phyloP scores from a whole-genome alignment of 2,329 filamentous ascomycete species.

The Venturia aucupariae region DNA sequence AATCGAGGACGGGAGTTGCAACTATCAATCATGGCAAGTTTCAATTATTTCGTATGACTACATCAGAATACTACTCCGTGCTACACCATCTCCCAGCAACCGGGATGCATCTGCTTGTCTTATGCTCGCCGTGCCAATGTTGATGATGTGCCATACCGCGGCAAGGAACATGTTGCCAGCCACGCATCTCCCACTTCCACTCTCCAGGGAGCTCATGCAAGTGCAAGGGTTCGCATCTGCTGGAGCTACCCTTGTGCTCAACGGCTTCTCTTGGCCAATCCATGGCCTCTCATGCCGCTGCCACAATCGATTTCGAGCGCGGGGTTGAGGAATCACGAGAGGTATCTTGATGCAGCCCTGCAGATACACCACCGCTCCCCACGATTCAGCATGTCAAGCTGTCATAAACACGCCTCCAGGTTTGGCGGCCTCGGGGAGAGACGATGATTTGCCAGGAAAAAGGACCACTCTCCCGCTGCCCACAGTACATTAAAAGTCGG shows the following conservation, averaged over 20 bases:
- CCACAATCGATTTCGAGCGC: background rate
- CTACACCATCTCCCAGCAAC: too few species aligned
- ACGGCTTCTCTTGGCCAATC: constrained; percentile 3
- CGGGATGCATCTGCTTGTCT: background rate
- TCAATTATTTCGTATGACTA: too few species aligned
- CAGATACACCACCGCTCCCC: background rate
- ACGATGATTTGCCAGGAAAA: background rate
- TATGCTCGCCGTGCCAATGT: background rate
- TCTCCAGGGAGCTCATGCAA: background rate
- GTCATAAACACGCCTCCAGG: background rate
- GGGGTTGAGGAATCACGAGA: background rate
- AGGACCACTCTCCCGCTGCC: background rate
- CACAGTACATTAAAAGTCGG: background rate
- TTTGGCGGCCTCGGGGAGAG: background rate
- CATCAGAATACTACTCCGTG: too few species aligned
- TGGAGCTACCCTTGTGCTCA: background rate
- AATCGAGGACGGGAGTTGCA: background rate
- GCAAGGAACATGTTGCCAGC: background rate
- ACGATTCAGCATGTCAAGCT: background rate
- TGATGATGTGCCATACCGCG: background rate
- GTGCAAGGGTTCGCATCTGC: background rate
- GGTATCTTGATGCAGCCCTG: background rate
- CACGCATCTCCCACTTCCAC: background rate
- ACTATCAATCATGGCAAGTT: too few species aligned
- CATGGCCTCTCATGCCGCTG: background rate